Conservation (phyloP, 768 basidiomycete species). For the Mycena floridula region DNA sequence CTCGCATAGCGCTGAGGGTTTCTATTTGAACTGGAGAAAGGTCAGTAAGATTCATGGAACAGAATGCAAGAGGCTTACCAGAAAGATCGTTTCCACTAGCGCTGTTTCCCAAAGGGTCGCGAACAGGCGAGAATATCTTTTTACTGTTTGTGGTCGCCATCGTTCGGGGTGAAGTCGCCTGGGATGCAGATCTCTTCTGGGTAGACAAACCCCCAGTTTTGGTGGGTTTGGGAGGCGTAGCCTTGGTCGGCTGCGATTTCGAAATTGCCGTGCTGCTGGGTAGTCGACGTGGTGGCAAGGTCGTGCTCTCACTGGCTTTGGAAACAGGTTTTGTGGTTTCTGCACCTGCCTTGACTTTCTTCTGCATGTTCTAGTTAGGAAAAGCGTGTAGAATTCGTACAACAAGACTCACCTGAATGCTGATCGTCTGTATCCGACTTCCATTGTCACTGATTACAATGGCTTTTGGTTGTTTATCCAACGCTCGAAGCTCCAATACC, state of each 20-base stretch:
- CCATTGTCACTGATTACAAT: constrained; percentile 44
- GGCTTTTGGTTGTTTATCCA: constrained; percentile 58
- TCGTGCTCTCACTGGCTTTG: too few species aligned
- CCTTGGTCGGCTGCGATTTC: too few species aligned
- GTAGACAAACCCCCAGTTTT: too few species aligned
- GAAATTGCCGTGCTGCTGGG: too few species aligned
- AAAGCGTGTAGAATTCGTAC: not conserved
- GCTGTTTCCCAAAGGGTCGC: constrained; percentile 34
- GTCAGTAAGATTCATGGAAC: not conserved
- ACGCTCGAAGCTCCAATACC: constrained; percentile 53
- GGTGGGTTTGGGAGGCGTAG: too few species aligned
- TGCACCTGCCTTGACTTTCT: constrained; percentile 10
- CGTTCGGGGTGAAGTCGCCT: too few species aligned
- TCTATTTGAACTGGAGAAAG: constrained; percentile 18
- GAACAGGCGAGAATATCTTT: constrained; percentile 31
- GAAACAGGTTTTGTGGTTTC: constrained; percentile 10
- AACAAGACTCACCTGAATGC: constrained; percentile 50
- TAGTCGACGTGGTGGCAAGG: too few species aligned
- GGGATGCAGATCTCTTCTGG: too few species aligned
- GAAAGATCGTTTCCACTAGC: constrained; percentile 20
- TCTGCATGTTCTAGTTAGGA: not conserved
- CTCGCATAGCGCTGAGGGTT: constrained; percentile 6
- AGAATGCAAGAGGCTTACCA: constrained; percentile 12
- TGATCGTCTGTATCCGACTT: constrained; percentile 43
- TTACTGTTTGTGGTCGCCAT: constrained; percentile 15